Conservation (phyloP, 257 asterid species). For the Verbascum thapsus region DNA sequence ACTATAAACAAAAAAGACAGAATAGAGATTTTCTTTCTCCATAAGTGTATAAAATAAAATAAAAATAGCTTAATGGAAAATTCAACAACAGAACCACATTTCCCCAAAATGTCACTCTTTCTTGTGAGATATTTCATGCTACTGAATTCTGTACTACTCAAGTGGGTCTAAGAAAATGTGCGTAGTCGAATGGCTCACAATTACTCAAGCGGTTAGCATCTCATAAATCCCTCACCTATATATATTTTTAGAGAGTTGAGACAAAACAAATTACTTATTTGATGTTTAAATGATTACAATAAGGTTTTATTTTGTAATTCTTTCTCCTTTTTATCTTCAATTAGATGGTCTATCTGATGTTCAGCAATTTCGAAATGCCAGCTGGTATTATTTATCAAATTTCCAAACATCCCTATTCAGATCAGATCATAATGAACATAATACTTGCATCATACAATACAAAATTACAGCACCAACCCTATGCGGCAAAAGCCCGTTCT, state of each 20-base stretch:
- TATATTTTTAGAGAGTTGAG: neutral
- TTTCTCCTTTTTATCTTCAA: no score
- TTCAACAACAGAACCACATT: neutral
- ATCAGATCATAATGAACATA: slow-evolving; percentile 13
- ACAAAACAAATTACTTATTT: neutral
- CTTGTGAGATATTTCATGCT: neutral
- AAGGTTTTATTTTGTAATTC: neutral
- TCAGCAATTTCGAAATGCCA: neutral
- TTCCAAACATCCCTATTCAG: slow-evolving; percentile 3
- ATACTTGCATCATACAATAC: slow-evolving; percentile 12
- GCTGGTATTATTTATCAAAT: slow-evolving; percentile 18
- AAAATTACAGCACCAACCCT: slow-evolving; percentile 19
- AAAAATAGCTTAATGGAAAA: neutral
- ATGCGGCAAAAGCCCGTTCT: neutral
- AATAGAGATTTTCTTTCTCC: no score
- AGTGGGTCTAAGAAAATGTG: no score
- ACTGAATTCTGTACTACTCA: no score
- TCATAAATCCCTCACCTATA: no score
- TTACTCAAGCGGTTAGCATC: no score
- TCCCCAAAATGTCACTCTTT: neutral
- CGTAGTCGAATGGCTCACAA: no score
- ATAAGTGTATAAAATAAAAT: neutral
- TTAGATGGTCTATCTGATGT: neutral
- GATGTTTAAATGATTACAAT: neutral
- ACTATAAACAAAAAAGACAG: neutral